Evolutionary conservation across 2,329 filamentous ascomycete genomes (phyloP).

Genomic region (Claviceps sorghi): DNA sequence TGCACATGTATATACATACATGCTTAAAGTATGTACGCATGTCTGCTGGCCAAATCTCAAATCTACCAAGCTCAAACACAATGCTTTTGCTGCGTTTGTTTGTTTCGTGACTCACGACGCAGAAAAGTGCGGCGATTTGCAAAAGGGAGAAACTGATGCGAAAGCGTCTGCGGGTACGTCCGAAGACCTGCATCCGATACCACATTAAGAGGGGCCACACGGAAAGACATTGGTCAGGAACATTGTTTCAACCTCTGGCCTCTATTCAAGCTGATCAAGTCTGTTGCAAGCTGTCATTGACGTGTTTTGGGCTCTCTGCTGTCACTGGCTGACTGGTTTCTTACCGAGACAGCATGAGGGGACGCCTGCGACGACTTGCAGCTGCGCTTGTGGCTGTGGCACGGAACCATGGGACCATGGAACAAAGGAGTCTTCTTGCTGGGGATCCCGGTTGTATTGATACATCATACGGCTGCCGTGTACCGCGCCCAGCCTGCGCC

Average conservation of each 20-base stretch:
- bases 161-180: background rate
- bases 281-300: background rate
- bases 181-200: background rate
- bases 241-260: background rate
- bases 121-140: background rate
- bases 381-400: slow-evolving; percentile 1
- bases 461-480: background rate
- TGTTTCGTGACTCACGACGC: background rate
- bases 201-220: background rate
- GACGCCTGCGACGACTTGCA: background rate
- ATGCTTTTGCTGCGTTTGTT: background rate
- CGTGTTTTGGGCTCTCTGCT: background rate
- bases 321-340: background rate
- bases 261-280: background rate
- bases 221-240: background rate
- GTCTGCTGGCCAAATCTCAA: background rate
- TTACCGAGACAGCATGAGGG: background rate
- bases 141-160: background rate
- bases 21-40: no score
- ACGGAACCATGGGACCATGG: background rate
- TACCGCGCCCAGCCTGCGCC: background rate
- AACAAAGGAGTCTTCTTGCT: background rate
- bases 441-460: background rate
- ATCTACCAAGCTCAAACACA: background rate
- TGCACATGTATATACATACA: no score